Evolutionary conservation across 129 eudicot genomes (phyloP).

Genomic region (Flaveria brownii): DNA sequence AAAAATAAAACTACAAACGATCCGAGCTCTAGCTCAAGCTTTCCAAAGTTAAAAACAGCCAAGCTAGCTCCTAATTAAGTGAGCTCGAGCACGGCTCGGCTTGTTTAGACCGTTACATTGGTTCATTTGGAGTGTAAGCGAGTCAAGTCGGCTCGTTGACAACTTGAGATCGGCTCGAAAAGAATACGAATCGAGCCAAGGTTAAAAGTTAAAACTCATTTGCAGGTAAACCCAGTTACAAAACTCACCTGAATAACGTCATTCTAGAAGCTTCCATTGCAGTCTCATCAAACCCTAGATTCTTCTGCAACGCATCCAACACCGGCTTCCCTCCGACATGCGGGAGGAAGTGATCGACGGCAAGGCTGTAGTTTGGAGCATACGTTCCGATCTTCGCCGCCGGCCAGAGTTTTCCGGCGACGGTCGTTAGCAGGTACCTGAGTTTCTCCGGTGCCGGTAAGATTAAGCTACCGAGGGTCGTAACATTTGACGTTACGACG

Average conservation of each 20-base stretch:
- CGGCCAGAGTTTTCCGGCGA: constrained; percentile 25
- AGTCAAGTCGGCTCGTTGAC: too few relatives aligned
- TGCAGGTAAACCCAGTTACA: too few relatives aligned
- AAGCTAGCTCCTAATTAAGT: too few relatives aligned
- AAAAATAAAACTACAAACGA: too few relatives aligned
- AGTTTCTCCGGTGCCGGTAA: constrained; percentile 56
- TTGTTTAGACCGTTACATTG: too few relatives aligned
- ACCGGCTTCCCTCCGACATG: constrained; percentile 75
- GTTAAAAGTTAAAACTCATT: too few relatives aligned
- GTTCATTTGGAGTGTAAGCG: too few relatives aligned
- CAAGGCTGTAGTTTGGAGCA: constrained; percentile 46
- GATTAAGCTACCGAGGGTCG: constrained; percentile 35
- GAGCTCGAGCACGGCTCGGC: too few relatives aligned
- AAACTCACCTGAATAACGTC: constrained; percentile 47
- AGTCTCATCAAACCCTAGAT: constrained; percentile 33
- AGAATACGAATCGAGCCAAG: too few relatives aligned
- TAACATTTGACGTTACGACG: constrained; percentile 45
- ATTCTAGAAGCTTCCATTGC: constrained; percentile 64
- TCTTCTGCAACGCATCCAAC: constrained; percentile 49
- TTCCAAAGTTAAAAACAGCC: too few relatives aligned
- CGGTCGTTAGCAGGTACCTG: constrained; percentile 5
- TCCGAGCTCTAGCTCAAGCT: too few relatives aligned
- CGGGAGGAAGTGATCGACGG: constrained; percentile 51
- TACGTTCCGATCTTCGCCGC: constrained; percentile 25
- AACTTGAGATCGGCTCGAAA: too few relatives aligned